Conservation (phyloP, 75 land plant species). For the Ceratopteris richardii region DNA sequence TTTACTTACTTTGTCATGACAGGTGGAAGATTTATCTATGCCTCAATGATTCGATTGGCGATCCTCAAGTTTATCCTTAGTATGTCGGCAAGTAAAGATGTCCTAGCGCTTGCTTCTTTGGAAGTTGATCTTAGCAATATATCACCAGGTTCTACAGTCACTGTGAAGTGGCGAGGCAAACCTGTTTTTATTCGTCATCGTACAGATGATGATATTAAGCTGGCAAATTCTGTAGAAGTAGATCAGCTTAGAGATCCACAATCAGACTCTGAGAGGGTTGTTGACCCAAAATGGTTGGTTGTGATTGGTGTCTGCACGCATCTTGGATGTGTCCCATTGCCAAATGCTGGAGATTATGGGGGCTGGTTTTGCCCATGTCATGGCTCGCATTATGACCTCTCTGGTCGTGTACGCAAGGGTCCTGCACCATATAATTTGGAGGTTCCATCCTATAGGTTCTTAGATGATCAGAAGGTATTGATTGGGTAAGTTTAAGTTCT, state of each 20-base stretch:
- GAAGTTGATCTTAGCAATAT: constrained; percentile 70
- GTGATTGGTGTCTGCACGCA: constrained; percentile 75
- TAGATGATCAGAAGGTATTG: constrained; percentile 56
- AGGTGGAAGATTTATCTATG: constrained; percentile 73
- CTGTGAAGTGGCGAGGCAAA: constrained; percentile 71
- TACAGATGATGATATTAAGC: constrained; percentile 53
- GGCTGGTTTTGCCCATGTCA: constrained; percentile 94
- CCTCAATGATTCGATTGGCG: constrained; percentile 50
- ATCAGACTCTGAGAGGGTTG: constrained; percentile 49
- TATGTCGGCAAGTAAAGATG: constrained; percentile 79
- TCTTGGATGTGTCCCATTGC: constrained; percentile 66
- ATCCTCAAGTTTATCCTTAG: constrained; percentile 58
- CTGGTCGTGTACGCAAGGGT: constrained; percentile 58
- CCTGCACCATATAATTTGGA: constrained; percentile 77
- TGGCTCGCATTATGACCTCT: constrained; percentile 75
- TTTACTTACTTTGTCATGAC: constrained; percentile 72
- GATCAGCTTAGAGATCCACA: constrained; percentile 57
- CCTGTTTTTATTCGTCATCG: constrained; percentile 72
- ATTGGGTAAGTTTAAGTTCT: constrained; percentile 35
- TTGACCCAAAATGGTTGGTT: constrained; percentile 61
- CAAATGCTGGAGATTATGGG: constrained; percentile 80
- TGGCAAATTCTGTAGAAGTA: constrained; percentile 60
- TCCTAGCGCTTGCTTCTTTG: constrained; percentile 63
- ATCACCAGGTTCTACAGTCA: constrained; percentile 51
- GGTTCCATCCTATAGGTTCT: constrained; percentile 66